Base-by-base conservation (phyloP, 768 basidiomycete species). In the Heimioporus sp. region DNA sequence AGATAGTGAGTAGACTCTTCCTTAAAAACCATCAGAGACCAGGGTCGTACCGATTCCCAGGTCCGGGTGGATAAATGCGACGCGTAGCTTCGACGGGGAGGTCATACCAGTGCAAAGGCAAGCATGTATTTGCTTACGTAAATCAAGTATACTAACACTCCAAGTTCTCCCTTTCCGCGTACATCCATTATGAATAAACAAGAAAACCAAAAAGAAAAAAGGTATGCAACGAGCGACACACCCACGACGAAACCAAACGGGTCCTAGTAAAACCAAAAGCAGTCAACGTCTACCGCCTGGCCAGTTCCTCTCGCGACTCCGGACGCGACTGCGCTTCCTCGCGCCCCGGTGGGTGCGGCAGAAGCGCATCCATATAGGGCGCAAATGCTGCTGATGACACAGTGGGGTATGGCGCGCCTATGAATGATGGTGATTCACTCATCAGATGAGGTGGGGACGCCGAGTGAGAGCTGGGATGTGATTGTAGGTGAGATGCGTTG, bases 61-160 rank as follows among this genome's bases (percentile, higher is more conserved):
- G 73, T 98, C 95, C 32, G 95, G 95, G 65, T 98, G 95, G 49
- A 97, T 77, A 70, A 97, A 92, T 5, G 90, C 93, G 54, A 97
- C 73, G 31, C 76, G 75, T 45, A 85, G 42, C 36, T 66, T 68
- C 2, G 53, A 40, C 43, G 51, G 40, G 37, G 17, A 3, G 17
- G 17, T 24, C 48, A 37, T 36, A 21, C 24, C 24, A 28, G 37
- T 19, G 32, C 24, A 28, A 28, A 6, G 24, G 6, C 24, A 5
- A 28, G 24, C 5, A 3, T 28, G 24, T 28, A 28, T 28, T 28
- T 6, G 24, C 24, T 28, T 28, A 28, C 24, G 24, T 28, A 28
- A 28, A 28, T 4, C 24, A 28, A 28, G 24, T 28, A 28, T 4
- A 28, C 24, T 5, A 28, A n/a, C n/a, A n/a, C n/a, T n/a, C n/a